phyloP scores from a whole-genome alignment of 305 asterid genomes.

The Euphrasia arctica region DNA sequence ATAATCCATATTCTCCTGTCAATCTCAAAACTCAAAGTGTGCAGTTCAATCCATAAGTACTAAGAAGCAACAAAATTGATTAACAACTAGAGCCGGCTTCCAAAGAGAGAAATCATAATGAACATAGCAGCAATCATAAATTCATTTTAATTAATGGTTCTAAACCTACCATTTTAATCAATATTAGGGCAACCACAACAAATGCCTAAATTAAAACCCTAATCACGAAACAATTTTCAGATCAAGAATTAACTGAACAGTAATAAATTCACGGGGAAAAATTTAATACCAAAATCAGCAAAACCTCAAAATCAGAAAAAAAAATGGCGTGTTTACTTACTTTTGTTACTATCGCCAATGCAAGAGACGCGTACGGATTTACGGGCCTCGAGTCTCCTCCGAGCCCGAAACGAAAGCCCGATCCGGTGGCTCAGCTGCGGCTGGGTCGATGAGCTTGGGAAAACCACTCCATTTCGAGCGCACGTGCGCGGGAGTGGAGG shows the following conservation, averaged over 20 bases:
- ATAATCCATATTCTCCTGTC: background rate
- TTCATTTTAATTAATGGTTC: no score
- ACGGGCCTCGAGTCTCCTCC: conserved; percentile 29
- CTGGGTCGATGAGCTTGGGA: conserved; percentile 32
- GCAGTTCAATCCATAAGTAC: background rate
- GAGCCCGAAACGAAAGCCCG: conserved; percentile 36
- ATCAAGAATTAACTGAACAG: conserved; percentile 22
- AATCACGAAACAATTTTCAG: conserved; percentile 19
- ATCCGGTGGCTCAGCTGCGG: conserved; percentile 27
- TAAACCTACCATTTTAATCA: background rate
- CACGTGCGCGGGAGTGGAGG: conserved; percentile 30
- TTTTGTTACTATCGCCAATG: conserved; percentile 37
- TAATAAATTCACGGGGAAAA: background rate
- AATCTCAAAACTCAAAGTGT: background rate
- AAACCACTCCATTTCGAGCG: conserved; percentile 23
- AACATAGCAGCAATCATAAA: no score
- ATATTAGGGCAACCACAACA: background rate
- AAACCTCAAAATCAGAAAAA: background rate
- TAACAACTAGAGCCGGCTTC: background rate
- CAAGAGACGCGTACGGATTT: conserved; percentile 38
- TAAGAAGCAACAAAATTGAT: conserved; percentile 10
- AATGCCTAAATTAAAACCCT: background rate
- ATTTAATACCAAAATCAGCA: conserved; percentile 1
- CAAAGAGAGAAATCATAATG: no score
- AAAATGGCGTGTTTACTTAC: conserved; percentile 29